A percentile compares a stretch with the other conserved stretches of the same genome.
Conservation (phyloP, 345 rosid genomes). For the Aquilaria sinensis region DNA sequence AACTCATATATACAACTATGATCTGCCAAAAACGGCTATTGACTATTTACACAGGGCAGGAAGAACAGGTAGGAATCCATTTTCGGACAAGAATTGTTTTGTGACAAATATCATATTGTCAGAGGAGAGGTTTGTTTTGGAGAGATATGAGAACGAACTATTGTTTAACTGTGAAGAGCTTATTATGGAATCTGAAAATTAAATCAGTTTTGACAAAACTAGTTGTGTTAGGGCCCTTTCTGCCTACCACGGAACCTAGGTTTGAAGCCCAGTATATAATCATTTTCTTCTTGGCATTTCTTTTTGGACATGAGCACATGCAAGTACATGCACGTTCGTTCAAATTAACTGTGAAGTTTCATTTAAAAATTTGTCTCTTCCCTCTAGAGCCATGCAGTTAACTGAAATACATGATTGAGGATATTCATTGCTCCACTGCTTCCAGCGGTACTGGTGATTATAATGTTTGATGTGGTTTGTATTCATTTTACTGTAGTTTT, state of each 20-base stretch:
- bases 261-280: neutral
- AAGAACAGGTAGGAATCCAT: slow-evolving; percentile 88
- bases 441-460: neutral
- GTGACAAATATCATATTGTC: slow-evolving; percentile 61
- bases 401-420: too few relatives aligned
- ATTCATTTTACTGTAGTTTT: neutral
- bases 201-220: slow-evolving; percentile 6
- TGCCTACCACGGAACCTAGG: neutral
- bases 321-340: too few relatives aligned
- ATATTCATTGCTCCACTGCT: too few relatives aligned
- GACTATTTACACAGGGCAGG: slow-evolving; percentile 94
- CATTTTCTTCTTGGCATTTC: neutral
- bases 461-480: neutral
- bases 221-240: slow-evolving; percentile 7
- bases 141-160: slow-evolving; percentile 82
- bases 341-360: too few relatives aligned
- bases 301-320: neutral
- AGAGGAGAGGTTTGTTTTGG: slow-evolving; percentile 83
- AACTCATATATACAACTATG: slow-evolving; percentile 86
- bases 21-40: slow-evolving; percentile 70
- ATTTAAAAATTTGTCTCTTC: too few relatives aligned
- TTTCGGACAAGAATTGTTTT: slow-evolving; percentile 64
- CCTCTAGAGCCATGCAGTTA: too few relatives aligned
- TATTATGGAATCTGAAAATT: slow-evolving; percentile 18
- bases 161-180: slow-evolving; percentile 68